These are phyloP conservation scores for Guadua angustifolia DNA, from an alignment of 176 grass and related monocot species.

Conservation along the genomic window DNA sequence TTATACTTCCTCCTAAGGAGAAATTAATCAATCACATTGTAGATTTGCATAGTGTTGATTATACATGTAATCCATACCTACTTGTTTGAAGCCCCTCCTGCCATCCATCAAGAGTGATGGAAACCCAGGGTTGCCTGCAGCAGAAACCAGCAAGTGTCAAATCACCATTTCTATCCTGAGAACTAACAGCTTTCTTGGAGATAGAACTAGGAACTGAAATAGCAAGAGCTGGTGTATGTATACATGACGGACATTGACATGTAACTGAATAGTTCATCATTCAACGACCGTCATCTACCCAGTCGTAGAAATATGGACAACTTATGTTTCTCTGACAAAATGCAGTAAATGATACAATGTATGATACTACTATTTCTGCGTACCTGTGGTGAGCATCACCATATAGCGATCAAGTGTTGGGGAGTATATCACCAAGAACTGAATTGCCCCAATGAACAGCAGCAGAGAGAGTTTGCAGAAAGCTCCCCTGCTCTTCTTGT, in stretches of 20 bases:
- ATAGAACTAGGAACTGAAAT: not conserved
- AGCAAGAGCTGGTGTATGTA: not conserved
- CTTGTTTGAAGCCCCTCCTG: constrained; percentile 43
- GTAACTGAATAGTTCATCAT: not conserved
- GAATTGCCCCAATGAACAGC: constrained; percentile 48
- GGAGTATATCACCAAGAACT: constrained; percentile 57
- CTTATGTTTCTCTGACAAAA: not conserved
- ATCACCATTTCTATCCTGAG: constrained; percentile 5
- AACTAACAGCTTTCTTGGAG: not conserved
- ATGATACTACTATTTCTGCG: not conserved
- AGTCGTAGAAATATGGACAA: not conserved
- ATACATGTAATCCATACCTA: not conserved
- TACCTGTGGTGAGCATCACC: constrained; percentile 50
- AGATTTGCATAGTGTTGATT: not conserved
- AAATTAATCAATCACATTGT: not conserved
- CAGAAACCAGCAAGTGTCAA: not conserved
- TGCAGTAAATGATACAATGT: not conserved
- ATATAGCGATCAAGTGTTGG: constrained; percentile 43
- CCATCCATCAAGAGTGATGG: constrained; percentile 55
- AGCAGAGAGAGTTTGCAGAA: constrained; percentile 45
- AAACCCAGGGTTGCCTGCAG: constrained; percentile 51
- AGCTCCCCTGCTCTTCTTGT: constrained; percentile 35
- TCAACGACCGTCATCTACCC: not conserved
- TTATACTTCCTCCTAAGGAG: not conserved
- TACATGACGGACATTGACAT: not conserved